Percentiles rank a stretch among this genome's conserved stretches.
Evolutionary conservation across 1,139 yeast species (phyloP).

Genomic region (Williopsis jadinii): DNA sequence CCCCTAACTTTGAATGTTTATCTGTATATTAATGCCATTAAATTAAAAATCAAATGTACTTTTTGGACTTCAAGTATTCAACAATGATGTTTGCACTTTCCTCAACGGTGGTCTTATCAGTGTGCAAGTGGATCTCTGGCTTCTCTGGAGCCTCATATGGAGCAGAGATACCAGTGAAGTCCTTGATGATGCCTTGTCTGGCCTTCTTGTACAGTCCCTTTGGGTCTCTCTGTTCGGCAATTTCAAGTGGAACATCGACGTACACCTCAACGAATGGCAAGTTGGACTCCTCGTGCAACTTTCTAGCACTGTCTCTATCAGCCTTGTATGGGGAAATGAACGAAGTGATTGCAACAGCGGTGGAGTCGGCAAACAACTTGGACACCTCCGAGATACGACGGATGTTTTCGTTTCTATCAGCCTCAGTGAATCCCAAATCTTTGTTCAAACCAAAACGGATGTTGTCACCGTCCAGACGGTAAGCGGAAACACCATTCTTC

Average conservation of each 20-base stretch:
- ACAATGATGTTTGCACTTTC: conserved; percentile 71
- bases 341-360: conserved; percentile 78
- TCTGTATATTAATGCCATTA: too few relatives aligned
- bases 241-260: conserved; percentile 87
- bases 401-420: conserved; percentile 89
- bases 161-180: conserved; percentile 92
- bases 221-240: conserved; percentile 95
- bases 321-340: conserved; percentile 85
- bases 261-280: conserved; percentile 85
- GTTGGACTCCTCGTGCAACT: conserved; percentile 66
- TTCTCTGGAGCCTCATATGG: conserved; percentile 89
- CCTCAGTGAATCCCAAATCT: conserved; percentile 87
- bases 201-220: conserved; percentile 96
- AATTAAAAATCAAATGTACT: conserved; percentile 25
- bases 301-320: conserved; percentile 82
- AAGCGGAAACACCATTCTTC: conserved; percentile 59
- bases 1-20: background rate
- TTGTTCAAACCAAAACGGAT: conserved; percentile 90
- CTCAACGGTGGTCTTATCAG: conserved; percentile 67
- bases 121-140: conserved; percentile 78
- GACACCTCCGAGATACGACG: conserved; percentile 93
- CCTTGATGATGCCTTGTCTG: conserved; percentile 87
- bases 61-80: conserved; percentile 56
- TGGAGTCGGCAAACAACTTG: conserved; percentile 85
- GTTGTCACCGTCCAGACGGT: conserved; percentile 93